phyloP scores from a whole-genome alignment of 2,329 filamentous ascomycete genomes.

The Monosporascus cannonballus region DNA sequence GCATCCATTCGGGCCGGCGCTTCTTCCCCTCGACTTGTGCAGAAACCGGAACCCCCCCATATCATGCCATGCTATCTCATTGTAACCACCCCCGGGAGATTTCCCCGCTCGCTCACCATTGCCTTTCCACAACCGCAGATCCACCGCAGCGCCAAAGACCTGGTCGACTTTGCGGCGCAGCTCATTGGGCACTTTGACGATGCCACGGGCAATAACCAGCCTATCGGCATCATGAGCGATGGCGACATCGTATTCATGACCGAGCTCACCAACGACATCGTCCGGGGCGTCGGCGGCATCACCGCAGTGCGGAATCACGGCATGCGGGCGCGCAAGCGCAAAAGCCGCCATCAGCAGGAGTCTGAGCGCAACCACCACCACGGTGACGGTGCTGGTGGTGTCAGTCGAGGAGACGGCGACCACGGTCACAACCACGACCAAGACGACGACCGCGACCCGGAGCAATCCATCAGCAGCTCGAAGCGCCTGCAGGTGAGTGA shows the following conservation, averaged over 20 bases:
- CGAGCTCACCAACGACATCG: conserved; percentile 10
- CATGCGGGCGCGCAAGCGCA: conserved; percentile 5
- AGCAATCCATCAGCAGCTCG: not conserved
- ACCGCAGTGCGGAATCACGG: conserved; percentile 7
- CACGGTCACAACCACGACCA: not conserved
- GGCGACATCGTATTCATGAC: conserved; percentile 13
- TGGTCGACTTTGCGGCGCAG: conserved; percentile 8
- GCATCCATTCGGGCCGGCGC: too few species aligned
- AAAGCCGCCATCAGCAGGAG: conserved; percentile 1
- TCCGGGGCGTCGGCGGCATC: conserved; percentile 9
- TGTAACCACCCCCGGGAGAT: too few species aligned
- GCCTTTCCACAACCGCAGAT: conserved; percentile 1
- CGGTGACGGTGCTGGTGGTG: too few species aligned
- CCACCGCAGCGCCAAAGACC: conserved; percentile 10
- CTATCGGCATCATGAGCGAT: conserved; percentile 10
- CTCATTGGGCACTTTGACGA: conserved; percentile 6
- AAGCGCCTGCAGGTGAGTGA: not conserved
- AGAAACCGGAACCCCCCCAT: too few species aligned
- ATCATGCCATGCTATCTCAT: too few species aligned
- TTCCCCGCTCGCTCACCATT: too few species aligned
- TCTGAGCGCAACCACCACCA: conserved; percentile 1
- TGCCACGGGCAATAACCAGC: not conserved
- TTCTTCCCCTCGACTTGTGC: too few species aligned
- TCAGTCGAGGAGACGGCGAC: not conserved
- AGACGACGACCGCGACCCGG: not conserved